These are phyloP conservation scores for Rhizophora mangle DNA, from an alignment of 345 rosid species.

Conservation along the genomic window DNA sequence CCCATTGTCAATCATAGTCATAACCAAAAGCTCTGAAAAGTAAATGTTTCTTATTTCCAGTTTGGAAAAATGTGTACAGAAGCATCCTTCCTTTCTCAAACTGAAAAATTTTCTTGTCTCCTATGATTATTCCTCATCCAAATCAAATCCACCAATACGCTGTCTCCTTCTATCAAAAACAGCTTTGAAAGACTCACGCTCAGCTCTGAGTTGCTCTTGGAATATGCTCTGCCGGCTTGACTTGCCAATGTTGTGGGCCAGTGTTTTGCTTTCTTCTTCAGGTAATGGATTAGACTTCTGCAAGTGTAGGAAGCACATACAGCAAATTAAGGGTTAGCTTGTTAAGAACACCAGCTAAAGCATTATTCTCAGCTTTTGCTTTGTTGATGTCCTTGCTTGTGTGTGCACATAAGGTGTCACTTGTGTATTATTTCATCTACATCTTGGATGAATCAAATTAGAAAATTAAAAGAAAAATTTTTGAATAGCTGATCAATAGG, in stretches of 20 bases:
- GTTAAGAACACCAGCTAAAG: not conserved
- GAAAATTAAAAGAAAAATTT: too few relatives aligned
- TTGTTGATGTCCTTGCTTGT: not conserved
- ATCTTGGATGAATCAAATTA: not conserved
- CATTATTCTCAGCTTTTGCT: not conserved
- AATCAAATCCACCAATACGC: slow-evolving; percentile 44
- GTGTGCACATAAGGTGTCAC: not conserved
- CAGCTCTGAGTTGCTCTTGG: slow-evolving; percentile 77
- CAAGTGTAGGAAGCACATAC: slow-evolving; percentile 10
- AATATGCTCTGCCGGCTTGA: slow-evolving; percentile 52
- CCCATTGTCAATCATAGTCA: too few relatives aligned
- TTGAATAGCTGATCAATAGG: too few relatives aligned
- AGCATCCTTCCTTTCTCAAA: too few relatives aligned
- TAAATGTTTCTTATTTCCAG: too few relatives aligned
- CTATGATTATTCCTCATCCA: slow-evolving; percentile 41
- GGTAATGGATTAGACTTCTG: slow-evolving; percentile 77
- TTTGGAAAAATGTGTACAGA: too few relatives aligned
- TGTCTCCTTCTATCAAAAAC: slow-evolving; percentile 70
- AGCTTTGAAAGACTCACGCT: slow-evolving; percentile 80
- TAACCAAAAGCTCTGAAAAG: too few relatives aligned
- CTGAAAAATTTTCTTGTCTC: not conserved
- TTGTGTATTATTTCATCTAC: not conserved
- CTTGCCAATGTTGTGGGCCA: slow-evolving; percentile 35
- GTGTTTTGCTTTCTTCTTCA: slow-evolving; percentile 34
- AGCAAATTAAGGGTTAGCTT: not conserved